Evolutionary conservation across 2,329 filamentous ascomycete genomes (phyloP).

Genomic region (Colletotrichum chrysophilum): DNA sequence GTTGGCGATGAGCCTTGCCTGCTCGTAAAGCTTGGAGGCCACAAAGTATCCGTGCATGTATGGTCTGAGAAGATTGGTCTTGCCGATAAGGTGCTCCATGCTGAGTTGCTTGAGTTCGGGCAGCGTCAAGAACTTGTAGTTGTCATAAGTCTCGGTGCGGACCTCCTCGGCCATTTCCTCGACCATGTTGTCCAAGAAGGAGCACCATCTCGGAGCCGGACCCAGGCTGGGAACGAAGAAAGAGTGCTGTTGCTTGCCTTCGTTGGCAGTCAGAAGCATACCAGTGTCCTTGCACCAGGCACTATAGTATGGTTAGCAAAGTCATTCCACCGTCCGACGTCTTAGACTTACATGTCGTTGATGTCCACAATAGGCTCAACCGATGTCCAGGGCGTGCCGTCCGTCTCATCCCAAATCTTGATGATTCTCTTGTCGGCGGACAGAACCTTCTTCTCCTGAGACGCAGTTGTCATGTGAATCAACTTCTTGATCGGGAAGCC

Average conservation of each 20-base stretch:
- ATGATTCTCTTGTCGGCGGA: conserved; percentile 95
- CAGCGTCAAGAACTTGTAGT: conserved; percentile 96
- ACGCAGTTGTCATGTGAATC: conserved; percentile 71
- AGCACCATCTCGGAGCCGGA: conserved; percentile 93
- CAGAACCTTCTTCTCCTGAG: conserved; percentile 84
- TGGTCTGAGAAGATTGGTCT: conserved; percentile 85
- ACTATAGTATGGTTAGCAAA: neutral
- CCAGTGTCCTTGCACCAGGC: conserved; percentile 91
- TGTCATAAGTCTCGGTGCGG: conserved; percentile 88
- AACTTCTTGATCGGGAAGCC: conserved; percentile 91
- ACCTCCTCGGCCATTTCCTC: conserved; percentile 96
- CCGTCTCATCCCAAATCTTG: conserved; percentile 90
- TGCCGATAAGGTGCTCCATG: conserved; percentile 86
- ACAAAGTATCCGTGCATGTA: conserved; percentile 99
- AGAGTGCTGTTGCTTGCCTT: conserved; percentile 91
- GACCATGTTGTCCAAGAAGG: conserved; percentile 95
- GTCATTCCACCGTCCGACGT: neutral
- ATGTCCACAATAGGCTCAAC: conserved; percentile 95
- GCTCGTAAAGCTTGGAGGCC: conserved; percentile 91
- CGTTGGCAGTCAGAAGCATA: conserved; percentile 96
- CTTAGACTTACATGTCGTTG: conserved; percentile 69
- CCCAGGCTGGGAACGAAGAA: conserved; percentile 96
- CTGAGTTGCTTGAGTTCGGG: conserved; percentile 86
- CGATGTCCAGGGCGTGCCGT: conserved; percentile 90
- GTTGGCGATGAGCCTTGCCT: conserved; percentile 90